Percentiles rank a stretch among this genome's conserved stretches.
Evolutionary conservation across 139 green algal species (phyloP).

Genomic region (Bryopsis sp.): DNA sequence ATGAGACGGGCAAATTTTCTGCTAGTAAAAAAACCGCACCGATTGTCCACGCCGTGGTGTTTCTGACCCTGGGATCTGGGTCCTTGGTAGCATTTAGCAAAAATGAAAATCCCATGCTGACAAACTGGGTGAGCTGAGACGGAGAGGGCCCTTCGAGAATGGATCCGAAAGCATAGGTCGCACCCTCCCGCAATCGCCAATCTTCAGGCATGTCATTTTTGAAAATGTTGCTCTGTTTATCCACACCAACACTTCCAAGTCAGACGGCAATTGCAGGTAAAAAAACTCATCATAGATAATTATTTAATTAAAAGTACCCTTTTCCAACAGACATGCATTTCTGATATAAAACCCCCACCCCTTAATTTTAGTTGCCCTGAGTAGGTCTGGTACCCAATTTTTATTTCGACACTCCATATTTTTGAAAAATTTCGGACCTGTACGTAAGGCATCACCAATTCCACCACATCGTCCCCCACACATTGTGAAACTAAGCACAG

Average conservation of each 20-base stretch:
- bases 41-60: slow-evolving; percentile 95
- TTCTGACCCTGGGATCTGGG: slow-evolving; percentile 63
- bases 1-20: background rate
- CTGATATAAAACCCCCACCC: no score
- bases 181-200: slow-evolving; percentile 88
- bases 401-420: no score
- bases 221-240: slow-evolving; percentile 66
- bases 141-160: slow-evolving; percentile 85
- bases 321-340: no score
- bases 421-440: slow-evolving; percentile 36
- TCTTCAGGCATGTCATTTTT: slow-evolving; percentile 55
- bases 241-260: background rate
- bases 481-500: slow-evolving; percentile 69
- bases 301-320: background rate
- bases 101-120: slow-evolving; percentile 13
- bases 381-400: no score
- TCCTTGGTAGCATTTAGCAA: slow-evolving; percentile 59
- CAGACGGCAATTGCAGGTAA: background rate
- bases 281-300: background rate
- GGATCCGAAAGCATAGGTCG: slow-evolving; percentile 91
- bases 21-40: slow-evolving; percentile 22
- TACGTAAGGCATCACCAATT: slow-evolving; percentile 75
- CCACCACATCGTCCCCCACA: slow-evolving; percentile 68
- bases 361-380: no score
- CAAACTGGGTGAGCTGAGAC: slow-evolving; percentile 19